These are phyloP conservation scores for Colletotrichum sp. DNA, from an alignment of 2,329 filamentous ascomycete species.

Conservation along the genomic window DNA sequence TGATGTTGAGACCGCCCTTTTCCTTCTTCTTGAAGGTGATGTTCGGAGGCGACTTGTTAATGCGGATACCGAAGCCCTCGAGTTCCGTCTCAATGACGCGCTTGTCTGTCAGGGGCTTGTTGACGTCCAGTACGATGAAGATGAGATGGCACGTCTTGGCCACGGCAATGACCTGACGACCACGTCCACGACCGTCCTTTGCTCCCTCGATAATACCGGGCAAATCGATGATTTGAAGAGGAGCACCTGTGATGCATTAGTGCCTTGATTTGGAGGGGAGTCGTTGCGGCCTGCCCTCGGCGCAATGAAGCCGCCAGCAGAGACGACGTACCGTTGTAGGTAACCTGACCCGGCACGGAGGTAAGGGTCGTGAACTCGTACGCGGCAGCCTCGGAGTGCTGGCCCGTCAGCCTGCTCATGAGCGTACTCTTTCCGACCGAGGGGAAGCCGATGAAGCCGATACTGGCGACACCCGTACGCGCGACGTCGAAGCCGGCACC, in stretches of 20 bases:
- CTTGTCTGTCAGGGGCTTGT: conserved; percentile 98
- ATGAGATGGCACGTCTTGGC: conserved; percentile 99
- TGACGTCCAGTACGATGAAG: conserved; percentile 97
- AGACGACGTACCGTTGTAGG: conserved; percentile 75
- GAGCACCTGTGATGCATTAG: conserved; percentile 64
- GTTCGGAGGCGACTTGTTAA: conserved; percentile 97
- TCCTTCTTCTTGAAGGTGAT: conserved; percentile 99
- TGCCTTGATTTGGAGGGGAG: not conserved
- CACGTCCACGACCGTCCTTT: conserved; percentile 96
- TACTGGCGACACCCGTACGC: conserved; percentile 93
- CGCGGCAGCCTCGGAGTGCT: conserved; percentile 95
- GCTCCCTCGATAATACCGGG: conserved; percentile 99
- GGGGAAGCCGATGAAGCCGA: conserved; percentile 97
- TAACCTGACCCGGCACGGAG: conserved; percentile 93
- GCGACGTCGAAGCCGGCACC: conserved; percentile 96
- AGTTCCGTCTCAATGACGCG: conserved; percentile 92
- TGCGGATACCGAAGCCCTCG: conserved; percentile 95
- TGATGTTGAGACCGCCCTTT: conserved; percentile 95
- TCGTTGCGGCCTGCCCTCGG: not conserved
- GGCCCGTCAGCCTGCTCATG: conserved; percentile 92
- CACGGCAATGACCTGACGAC: conserved; percentile 97
- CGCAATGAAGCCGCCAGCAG: not conserved
- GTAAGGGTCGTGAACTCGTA: conserved; percentile 99
- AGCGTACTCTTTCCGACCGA: conserved; percentile 98
- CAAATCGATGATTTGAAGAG: conserved; percentile 97